A percentile compares a stretch with the other conserved stretches of the same genome.
phyloP scores from a whole-genome alignment of 805 yeast genomes.

The Starmera quercuum region DNA sequence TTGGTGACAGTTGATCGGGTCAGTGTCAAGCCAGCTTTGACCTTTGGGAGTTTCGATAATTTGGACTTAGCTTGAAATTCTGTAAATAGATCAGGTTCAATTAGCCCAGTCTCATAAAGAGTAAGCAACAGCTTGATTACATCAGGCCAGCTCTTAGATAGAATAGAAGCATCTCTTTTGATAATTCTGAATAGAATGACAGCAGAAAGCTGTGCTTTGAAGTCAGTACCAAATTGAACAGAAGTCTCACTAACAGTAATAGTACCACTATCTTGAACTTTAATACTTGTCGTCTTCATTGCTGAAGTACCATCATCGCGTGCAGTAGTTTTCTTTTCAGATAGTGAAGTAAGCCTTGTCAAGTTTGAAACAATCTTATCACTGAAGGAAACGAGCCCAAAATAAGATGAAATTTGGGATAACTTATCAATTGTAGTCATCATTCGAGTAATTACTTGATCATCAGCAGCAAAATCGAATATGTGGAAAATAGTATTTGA shows the following conservation, averaged over 20 bases:
- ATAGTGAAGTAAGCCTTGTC: constrained; percentile 61
- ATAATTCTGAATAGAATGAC: constrained; percentile 79
- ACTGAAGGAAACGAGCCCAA: constrained; percentile 44
- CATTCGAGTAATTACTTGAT: constrained; percentile 78
- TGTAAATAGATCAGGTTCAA: constrained; percentile 56
- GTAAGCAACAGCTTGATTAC: constrained; percentile 53
- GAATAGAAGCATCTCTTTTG: constrained; percentile 44
- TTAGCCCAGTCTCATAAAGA: constrained; percentile 64
- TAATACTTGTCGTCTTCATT: constrained; percentile 10
- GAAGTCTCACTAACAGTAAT: constrained; percentile 76
- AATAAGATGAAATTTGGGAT: constrained; percentile 65
- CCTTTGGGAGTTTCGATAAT: constrained; percentile 47
- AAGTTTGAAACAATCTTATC: constrained; percentile 63
- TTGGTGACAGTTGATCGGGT: constrained; percentile 57
- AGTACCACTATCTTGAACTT: constrained; percentile 19
- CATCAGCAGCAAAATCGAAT: constrained; percentile 85
- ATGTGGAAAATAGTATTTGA: constrained; percentile 67
- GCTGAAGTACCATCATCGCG: constrained; percentile 2
- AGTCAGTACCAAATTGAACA: constrained; percentile 80
- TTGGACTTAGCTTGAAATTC: constrained; percentile 54
- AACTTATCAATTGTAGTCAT: constrained; percentile 84
- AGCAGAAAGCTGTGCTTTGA: constrained; percentile 84
- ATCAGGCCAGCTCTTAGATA: constrained; percentile 45
- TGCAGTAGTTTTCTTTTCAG: constrained; percentile 23
- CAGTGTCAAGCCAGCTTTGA: constrained; percentile 60